Percentiles rank a stretch among this genome's conserved stretches.
Conservation (phyloP, 176 grass and related monocot genomes). For the Stipa capillata region DNA sequence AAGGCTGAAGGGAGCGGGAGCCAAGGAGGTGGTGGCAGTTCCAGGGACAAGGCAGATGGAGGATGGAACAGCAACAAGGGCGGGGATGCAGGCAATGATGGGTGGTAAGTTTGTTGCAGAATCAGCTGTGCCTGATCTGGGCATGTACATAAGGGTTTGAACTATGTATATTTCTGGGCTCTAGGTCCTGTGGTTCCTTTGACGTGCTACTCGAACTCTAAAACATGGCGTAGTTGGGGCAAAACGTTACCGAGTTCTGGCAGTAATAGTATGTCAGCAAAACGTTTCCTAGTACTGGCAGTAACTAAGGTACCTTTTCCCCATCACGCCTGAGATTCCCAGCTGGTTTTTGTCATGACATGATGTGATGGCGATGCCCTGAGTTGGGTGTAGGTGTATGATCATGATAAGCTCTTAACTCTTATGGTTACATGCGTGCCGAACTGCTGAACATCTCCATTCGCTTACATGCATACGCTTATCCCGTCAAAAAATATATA, state of each 20-base stretch:
- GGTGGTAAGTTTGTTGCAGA: conserved; percentile 24
- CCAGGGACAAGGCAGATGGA: conserved; percentile 29
- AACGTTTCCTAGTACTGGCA: not conserved
- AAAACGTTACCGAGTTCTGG: not conserved
- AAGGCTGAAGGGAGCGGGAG: conserved; percentile 3
- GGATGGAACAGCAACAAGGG: conserved; percentile 21
- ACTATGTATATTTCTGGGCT: not conserved
- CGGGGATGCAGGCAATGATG: not conserved
- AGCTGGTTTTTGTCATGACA: not conserved
- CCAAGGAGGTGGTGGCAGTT: conserved; percentile 15
- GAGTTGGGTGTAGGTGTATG: not conserved
- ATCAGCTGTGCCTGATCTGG: not conserved
- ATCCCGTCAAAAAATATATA: too few relatives aligned
- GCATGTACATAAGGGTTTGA: conserved; percentile 17
- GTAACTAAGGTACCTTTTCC: not conserved
- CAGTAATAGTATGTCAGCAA: not conserved
- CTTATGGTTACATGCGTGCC: not conserved
- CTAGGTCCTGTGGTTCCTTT: not conserved
- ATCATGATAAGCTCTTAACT: not conserved
- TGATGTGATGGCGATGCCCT: not conserved
- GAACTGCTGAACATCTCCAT: too few relatives aligned
- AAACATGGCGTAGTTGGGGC: not conserved
- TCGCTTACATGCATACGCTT: too few relatives aligned
- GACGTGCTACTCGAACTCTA: not conserved
- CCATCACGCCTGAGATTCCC: not conserved